These are phyloP conservation scores for Aspergillus fructus DNA, from an alignment of 2,329 filamentous ascomycete species.

Conservation along the genomic window DNA sequence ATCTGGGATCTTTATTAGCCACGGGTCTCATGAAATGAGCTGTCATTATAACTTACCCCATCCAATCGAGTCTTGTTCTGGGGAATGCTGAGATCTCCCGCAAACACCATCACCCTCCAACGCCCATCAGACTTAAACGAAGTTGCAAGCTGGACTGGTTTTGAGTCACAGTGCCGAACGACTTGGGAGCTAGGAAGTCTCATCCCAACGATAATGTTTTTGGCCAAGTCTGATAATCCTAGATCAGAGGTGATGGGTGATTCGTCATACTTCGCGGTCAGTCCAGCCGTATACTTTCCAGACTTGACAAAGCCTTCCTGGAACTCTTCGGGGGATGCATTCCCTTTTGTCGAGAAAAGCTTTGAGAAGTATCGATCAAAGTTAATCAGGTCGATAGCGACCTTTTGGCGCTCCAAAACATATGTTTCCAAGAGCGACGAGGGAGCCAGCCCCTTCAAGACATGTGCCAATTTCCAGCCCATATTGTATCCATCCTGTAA, in stretches of 20 bases:
- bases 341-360: constrained; percentile 50
- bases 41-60: constrained; percentile 32
- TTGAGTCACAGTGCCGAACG: constrained; percentile 60
- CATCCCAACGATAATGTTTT: constrained; percentile 46
- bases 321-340: constrained; percentile 51
- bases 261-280: constrained; percentile 55
- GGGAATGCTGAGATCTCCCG: constrained; percentile 41
- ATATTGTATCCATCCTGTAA: constrained; percentile 63
- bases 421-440: constrained; percentile 54
- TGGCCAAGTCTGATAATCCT: constrained; percentile 37
- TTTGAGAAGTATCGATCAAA: constrained; percentile 58
- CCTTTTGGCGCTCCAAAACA: constrained; percentile 52
- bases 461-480: constrained; percentile 58
- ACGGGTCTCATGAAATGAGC: background rate
- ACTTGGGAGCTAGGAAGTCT: constrained; percentile 57
- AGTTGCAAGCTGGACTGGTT: constrained; percentile 52
- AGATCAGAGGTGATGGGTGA: constrained; percentile 47
- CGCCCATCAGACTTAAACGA: constrained; percentile 53
- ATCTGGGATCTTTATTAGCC: constrained; percentile 27
- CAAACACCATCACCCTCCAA: constrained; percentile 54
- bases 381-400: constrained; percentile 58
- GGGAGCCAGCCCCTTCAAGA: constrained; percentile 47
- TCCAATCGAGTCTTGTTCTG: constrained; percentile 31
- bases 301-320: constrained; percentile 58
- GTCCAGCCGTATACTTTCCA: constrained; percentile 60